Evolutionary conservation across 1,139 yeast genomes (phyloP).

Genomic region (Pichia sp.): DNA sequence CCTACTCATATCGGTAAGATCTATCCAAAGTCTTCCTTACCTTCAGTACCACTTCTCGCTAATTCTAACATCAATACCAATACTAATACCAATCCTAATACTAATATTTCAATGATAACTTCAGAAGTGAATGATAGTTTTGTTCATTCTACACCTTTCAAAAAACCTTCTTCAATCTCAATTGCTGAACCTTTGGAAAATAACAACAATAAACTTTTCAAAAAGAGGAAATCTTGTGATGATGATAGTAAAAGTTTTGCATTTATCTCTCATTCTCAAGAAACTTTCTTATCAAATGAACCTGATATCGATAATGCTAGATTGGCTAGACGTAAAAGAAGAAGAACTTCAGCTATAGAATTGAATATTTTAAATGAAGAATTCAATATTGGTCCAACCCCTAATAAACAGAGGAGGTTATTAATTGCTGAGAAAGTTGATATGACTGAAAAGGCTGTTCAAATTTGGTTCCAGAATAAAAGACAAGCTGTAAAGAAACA

Average conservation of each 20-base stretch:
- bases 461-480: conserved; percentile 96
- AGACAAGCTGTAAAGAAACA: conserved; percentile 70
- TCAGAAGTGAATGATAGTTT: conserved; percentile 3
- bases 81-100: background rate
- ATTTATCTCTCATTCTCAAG: conserved; percentile 84
- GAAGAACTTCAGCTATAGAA: conserved; percentile 90
- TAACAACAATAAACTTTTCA: background rate
- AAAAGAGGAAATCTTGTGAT: conserved; percentile 13
- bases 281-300: conserved; percentile 65
- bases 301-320: conserved; percentile 87
- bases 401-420: conserved; percentile 66
- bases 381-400: conserved; percentile 70
- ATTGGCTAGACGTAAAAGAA: conserved; percentile 83
- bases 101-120: background rate
- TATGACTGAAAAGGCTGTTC: conserved; percentile 96
- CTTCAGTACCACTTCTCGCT: background rate
- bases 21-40: background rate
- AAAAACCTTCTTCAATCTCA: background rate
- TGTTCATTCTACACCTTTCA: conserved; percentile 6
- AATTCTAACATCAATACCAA: background rate
- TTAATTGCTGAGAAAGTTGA: conserved; percentile 71
- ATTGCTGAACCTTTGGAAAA: background rate
- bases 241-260: conserved; percentile 52
- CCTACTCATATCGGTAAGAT: background rate
- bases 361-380: conserved; percentile 72